Base-by-base conservation (phyloP, 345 rosid genomes). In the Rhizophora apiculata region DNA sequence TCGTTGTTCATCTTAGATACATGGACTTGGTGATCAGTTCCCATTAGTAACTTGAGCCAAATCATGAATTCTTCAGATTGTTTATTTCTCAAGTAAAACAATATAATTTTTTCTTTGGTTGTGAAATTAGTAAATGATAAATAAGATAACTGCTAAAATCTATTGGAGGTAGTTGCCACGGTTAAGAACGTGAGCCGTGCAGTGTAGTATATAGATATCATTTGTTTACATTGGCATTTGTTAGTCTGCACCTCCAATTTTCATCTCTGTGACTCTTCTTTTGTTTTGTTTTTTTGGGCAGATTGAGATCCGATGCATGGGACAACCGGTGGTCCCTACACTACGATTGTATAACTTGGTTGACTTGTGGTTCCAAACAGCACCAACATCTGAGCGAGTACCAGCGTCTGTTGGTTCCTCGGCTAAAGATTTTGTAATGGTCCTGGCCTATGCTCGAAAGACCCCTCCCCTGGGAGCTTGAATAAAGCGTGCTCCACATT, bases 251-350 rank as follows among this genome's bases (percentile, higher is more conserved):
- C 7, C 34, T 37, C 46, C 46, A 21, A 36, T 66, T 60, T 27
- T 60, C n/a, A 20, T 57, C 20, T 57, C 9, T 61, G 69, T 30
- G 20, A 27, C 31, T 62, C 2, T 9, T 48, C 0, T 24, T 18
- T 46, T 13, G 59, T n/a, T 39, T 34, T 64, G 31, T 34, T 64
- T 13, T 13, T 43, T 11, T 43, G 49, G 49, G 65, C 65, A 76
- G 80, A 68, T 76, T 62, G 76, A 76, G 76, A 76, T 76, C 53
- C 72, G 64, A 63, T 76, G 80, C 24, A 67, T 76, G 80, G 80
- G 76, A 37, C 64, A 59, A 37, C 61, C 76, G 56, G 72, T 76
- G 6, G 20, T 71, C 19, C 76, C 80, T 9, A 71, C 80, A 22
- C 34, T 67, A n/a, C 67, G 31, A 65, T 22, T 76, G 66, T 63